Percentiles rank a stretch among this genome's conserved stretches.
These are phyloP conservation scores for Marasmius tenuissimus DNA, from an alignment of 1,284 basidiomycete genomes.

Conservation along the genomic window DNA sequence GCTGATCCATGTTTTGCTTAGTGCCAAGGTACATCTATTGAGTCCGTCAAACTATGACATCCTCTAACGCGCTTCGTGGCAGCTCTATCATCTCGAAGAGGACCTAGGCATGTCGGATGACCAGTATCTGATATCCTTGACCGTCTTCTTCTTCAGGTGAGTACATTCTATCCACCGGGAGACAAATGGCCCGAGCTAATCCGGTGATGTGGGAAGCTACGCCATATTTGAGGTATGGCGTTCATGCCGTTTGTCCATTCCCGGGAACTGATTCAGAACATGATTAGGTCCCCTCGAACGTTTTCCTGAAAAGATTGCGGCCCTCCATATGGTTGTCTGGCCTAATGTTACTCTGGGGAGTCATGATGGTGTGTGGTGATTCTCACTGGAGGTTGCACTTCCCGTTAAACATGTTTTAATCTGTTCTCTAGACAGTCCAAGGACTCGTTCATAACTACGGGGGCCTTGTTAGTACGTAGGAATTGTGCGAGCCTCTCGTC, in stretches of 20 bases:
- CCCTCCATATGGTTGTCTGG: constrained; percentile 62
- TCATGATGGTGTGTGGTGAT: constrained; percentile 57
- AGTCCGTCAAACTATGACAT: neutral
- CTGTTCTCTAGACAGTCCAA: constrained; percentile 56
- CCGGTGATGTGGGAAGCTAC: constrained; percentile 39
- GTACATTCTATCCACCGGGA: constrained; percentile 35
- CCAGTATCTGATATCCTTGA: constrained; percentile 65
- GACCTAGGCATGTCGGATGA: constrained; percentile 58
- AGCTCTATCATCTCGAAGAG: constrained; percentile 58
- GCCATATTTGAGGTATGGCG: constrained; percentile 54
- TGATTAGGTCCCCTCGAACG: constrained; percentile 62
- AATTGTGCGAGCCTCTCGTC: neutral
- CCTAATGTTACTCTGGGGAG: constrained; percentile 68
- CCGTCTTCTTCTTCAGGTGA: constrained; percentile 57
- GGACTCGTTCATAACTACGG: constrained; percentile 65
- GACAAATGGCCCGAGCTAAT: too few species aligned
- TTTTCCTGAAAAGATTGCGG: constrained; percentile 61
- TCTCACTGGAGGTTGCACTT: constrained; percentile 11
- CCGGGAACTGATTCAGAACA: neutral
- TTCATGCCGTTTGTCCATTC: neutral
- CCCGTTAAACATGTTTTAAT: neutral
- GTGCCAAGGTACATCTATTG: constrained; percentile 52
- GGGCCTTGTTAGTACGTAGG: constrained; percentile 56
- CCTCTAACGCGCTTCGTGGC: neutral
- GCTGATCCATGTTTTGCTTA: constrained; percentile 15